Base-by-base conservation (phyloP, 2,329 filamentous ascomycete species). In the Fusarium setosum region DNA sequence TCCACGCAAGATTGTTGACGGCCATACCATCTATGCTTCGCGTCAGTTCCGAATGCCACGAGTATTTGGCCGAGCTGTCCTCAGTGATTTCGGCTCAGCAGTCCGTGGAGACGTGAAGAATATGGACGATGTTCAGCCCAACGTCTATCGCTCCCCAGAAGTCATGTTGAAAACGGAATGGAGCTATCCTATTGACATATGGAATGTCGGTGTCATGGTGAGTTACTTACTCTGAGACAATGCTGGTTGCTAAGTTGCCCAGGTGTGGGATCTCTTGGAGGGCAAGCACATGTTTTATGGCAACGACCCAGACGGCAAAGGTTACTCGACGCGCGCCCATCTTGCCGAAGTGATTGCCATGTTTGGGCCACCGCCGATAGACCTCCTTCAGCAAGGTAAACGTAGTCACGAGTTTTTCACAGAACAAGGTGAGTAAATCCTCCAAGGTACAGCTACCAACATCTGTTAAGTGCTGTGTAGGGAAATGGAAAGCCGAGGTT, bases 131-230 rank as follows among this genome's bases (percentile, higher is more conserved):
- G 67, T 63, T 20, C 69, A 74, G 44, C 68, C 67, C 4, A 38
- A 68, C 18, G 56, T 70, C 11, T 74, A 72, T 45, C 62, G 66
- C 10, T 63, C 70, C 4, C 72, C 72, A 8, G 71, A 74, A 51
- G 70, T 73, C 5, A 67, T 72, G 59, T 42, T 74, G 1, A 48
- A 56, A 55, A 61, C 59, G 3, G 53, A 49, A 7, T 74, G 71
- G 72, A 67, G 60, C 15, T 75, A 74, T 38, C 65, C 67, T 1
- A 52, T 63, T 4, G 72, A 73, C 24, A 61, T n/a, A n/a, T n/a
- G n/a, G n/a, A n/a, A n/a, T 66, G 56, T 73, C 6, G 69, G 71
- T 5, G 61, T 54, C 18, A 72, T 73, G 63, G 61, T 65, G 26
- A 29, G 26, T 6, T 8, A 29, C 12, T 29, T 29, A 12, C 26